A percentile compares a stretch with the other conserved stretches of the same genome.
phyloP scores from a whole-genome alignment of 441 rosid species.

The Brassica hybrid region DNA sequence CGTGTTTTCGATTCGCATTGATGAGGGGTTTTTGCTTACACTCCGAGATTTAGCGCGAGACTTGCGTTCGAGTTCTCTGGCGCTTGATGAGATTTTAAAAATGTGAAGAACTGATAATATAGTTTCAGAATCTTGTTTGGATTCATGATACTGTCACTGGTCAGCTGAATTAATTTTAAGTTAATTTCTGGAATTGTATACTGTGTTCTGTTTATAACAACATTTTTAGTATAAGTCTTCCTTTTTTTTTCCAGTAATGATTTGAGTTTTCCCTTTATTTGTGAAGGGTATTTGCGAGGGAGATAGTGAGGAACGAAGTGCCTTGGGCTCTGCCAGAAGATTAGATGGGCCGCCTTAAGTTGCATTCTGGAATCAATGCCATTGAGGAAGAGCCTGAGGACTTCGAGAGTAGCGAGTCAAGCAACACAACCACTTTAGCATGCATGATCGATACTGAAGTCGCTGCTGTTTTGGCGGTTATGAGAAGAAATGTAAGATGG shows the following conservation, averaged over 20 bases:
- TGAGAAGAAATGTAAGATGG: slow-evolving; percentile 83
- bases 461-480: slow-evolving; percentile 78
- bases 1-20: not conserved
- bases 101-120: no score
- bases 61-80: slow-evolving; percentile 18
- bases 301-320: no score
- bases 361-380: slow-evolving; percentile 75
- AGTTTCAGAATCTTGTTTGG: not conserved
- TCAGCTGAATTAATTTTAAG: slow-evolving; percentile 1
- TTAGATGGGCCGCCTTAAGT: slow-evolving; percentile 82
- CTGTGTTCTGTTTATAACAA: not conserved
- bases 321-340: slow-evolving; percentile 35
- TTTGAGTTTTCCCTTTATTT: slow-evolving; percentile 34
- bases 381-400: slow-evolving; percentile 92
- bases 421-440: slow-evolving; percentile 57
- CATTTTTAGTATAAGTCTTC: not conserved
- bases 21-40: no score
- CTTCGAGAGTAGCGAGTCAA: slow-evolving; percentile 53
- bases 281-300: slow-evolving; percentile 42
- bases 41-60: not conserved
- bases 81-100: slow-evolving; percentile 23
- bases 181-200: no score
- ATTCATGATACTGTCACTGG: not conserved
- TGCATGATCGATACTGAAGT: slow-evolving; percentile 76
- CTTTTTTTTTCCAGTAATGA: slow-evolving; percentile 29